phyloP scores from a whole-genome alignment of 2,329 filamentous ascomycete genomes.

The Sporothrix globosa region DNA sequence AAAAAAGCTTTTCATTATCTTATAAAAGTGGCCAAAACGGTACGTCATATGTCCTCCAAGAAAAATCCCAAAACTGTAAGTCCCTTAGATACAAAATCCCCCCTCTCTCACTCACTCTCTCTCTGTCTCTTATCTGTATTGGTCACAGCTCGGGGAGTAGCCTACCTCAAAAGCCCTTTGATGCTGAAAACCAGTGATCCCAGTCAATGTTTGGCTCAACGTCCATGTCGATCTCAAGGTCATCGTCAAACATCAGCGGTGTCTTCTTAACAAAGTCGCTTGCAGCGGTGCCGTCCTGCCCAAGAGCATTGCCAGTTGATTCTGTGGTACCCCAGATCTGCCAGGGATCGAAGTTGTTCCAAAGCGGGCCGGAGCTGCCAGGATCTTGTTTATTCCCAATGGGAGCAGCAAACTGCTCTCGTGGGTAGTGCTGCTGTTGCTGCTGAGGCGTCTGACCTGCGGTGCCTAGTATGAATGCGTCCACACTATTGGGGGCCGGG shows the following conservation, averaged over 20 bases:
- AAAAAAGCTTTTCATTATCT: not conserved
- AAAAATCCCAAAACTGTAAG: not conserved
- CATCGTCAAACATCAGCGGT: conserved; percentile 23
- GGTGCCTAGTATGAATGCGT: conserved; percentile 24
- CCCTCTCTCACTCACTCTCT: not conserved
- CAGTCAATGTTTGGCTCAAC: conserved; percentile 32
- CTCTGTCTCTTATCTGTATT: not conserved
- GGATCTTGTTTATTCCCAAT: not conserved
- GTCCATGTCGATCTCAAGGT: conserved; percentile 28
- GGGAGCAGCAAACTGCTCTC: not conserved
- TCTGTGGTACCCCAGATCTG: conserved; percentile 24
- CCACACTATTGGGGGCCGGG: conserved; percentile 28
- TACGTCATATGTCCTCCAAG: not conserved
- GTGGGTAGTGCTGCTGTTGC: not conserved
- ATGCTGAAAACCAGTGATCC: conserved; percentile 33
- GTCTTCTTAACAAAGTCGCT: not conserved
- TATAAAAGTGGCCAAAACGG: not conserved
- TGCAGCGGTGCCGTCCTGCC: not conserved
- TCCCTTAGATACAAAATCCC: not conserved
- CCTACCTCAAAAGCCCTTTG: conserved; percentile 16
- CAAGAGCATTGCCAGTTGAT: not conserved
- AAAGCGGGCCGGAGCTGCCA: not conserved
- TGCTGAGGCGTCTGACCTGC: conserved; percentile 13
- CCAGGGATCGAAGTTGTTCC: conserved; percentile 26
- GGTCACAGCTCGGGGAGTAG: not conserved